These are phyloP conservation scores for Lepiota venenata DNA, from an alignment of 768 basidiomycete genomes.

Conservation along the genomic window DNA sequence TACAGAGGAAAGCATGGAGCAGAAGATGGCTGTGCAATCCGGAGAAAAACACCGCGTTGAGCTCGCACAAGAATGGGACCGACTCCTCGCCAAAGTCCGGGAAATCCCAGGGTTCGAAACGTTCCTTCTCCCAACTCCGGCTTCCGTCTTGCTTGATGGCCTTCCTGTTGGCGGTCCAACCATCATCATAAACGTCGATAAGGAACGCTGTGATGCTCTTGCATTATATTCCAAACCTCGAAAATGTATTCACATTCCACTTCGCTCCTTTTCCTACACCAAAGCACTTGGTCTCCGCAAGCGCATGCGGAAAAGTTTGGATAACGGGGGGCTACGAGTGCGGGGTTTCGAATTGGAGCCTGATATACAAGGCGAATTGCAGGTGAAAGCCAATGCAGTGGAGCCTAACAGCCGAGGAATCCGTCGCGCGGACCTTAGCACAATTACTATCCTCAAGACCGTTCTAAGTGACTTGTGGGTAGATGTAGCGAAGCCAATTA, in stretches of 20 bases:
- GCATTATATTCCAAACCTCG: background rate
- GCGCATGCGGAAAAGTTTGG: background rate
- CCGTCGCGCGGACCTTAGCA: background rate
- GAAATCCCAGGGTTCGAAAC: slow-evolving; percentile 4
- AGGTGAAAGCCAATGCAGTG: background rate
- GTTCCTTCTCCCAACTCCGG: background rate
- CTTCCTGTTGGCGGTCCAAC: background rate
- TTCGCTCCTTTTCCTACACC: background rate
- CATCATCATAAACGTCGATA: slow-evolving; percentile 7
- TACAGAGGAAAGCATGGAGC: background rate
- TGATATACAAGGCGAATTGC: background rate
- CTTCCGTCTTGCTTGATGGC: background rate
- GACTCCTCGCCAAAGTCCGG: background rate
- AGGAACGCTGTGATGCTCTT: slow-evolving; percentile 3
- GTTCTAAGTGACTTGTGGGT: background rate
- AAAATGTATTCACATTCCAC: background rate
- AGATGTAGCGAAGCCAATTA: background rate
- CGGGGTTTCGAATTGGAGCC: background rate
- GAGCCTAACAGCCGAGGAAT: background rate
- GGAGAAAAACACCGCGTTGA: background rate
- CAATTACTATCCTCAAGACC: background rate
- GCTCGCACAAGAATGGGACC: slow-evolving; percentile 1
- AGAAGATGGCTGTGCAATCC: background rate
- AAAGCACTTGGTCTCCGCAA: background rate
- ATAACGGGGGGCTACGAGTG: background rate